Base-by-base conservation (phyloP, 2,329 filamentous ascomycete species). In the Nothophaeocryptopus gaeumannii region DNA sequence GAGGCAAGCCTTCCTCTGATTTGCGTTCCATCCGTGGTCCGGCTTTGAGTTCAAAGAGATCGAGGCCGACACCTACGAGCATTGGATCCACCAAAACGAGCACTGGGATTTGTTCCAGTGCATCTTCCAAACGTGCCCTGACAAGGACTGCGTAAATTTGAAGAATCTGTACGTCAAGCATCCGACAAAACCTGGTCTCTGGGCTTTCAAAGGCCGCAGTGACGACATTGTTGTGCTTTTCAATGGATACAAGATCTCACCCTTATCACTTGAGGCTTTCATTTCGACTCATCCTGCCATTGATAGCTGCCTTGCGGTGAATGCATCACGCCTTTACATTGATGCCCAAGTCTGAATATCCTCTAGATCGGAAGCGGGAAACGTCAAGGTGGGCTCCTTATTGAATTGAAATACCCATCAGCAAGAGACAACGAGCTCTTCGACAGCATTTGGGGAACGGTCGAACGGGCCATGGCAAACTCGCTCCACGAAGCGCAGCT, bases 391-490 rank as follows among this genome's bases (percentile, higher is more conserved):
- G 58, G 58, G 2, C 45, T 69, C 5, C 50, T 69, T 5, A n/a
- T 68, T 11, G 63, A 68, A 46, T 32, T 51, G 8, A 51, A 39
- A 32, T 34, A 47, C 20, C 44, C 44, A 11, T 5, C 44, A 26
- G 36, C 37, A 8, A 47, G 44, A 32, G 34, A 40, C 36, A 47
- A 43, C 40, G 49, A 45, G 38, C 39, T 72, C 1, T 49, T 77
- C 5, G 67, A 76, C 9, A 65, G 65, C 45, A 68, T 78, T 5
- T 78, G 75, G 75, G 61, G 64, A 0, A 62, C 55, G 0, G 66
- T 78, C 0, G 63, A 76, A 39, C 51, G 63, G 15, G 72, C 74
- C 0, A 78, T 78, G 35, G 54, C 60, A 2, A 50, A 60, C 0
- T 67, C 67, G 8, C 65, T 67, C 1, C 66, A 69, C n/a, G 71